Conservation (phyloP, 1,284 basidiomycete species). For the Sanghuangporus baumii region DNA sequence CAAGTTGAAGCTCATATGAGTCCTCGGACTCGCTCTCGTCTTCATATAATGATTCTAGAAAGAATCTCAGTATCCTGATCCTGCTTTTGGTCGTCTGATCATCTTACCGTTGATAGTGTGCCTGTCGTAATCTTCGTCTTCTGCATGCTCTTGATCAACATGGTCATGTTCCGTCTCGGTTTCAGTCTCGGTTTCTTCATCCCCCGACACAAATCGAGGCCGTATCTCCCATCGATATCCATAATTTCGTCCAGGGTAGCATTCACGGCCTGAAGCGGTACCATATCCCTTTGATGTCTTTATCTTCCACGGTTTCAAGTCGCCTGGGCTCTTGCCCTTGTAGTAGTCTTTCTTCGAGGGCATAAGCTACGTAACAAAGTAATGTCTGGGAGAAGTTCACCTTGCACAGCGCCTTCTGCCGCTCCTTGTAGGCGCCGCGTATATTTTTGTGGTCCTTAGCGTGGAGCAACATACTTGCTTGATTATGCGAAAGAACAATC, state of each 20-base stretch:
- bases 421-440: conserved; percentile 1
- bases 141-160: not conserved
- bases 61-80: not conserved
- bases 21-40: not conserved
- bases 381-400: not conserved
- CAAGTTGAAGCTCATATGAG: conserved; percentile 1
- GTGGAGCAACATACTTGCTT: not conserved
- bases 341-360: not conserved
- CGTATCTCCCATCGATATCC: not conserved
- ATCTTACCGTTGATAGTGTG: not conserved
- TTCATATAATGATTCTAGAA: not conserved
- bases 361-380: not conserved
- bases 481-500: too few species aligned
- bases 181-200: not conserved
- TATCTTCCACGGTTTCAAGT: not conserved
- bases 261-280: not conserved
- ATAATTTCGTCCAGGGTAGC: not conserved
- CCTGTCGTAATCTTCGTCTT: not conserved
- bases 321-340: not conserved
- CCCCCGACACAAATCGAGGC: not conserved
- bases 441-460: conserved; percentile 2
- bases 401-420: not conserved
- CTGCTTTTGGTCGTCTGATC: not conserved
- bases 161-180: not conserved
- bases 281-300: not conserved